These are phyloP conservation scores for Myxozyma geophila DNA, from an alignment of 805 yeast genomes.

Conservation along the genomic window DNA sequence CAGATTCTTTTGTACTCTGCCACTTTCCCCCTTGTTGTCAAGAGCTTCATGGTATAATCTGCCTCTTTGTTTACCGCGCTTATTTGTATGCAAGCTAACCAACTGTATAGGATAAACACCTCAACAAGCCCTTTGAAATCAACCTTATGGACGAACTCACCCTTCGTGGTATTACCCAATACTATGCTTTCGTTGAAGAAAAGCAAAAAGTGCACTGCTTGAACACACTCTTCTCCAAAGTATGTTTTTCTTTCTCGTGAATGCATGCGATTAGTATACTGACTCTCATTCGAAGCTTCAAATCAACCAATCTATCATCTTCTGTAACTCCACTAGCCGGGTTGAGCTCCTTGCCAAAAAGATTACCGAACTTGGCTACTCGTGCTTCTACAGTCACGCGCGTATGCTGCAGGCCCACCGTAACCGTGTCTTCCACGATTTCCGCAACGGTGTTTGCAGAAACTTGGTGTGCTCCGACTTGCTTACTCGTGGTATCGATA, in stretches of 20 bases:
- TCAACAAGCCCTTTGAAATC: constrained; percentile 90
- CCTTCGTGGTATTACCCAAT: constrained; percentile 93
- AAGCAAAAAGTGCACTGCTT: constrained; percentile 94
- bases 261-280: not conserved
- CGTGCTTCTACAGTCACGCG: constrained; percentile 96
- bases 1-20: constrained; percentile 92
- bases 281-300: constrained; percentile 53
- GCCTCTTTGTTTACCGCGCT: too few relatives aligned
- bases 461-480: constrained; percentile 96
- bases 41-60: constrained; percentile 68
- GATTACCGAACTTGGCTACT: constrained; percentile 93
- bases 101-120: constrained; percentile 60
- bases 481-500: constrained; percentile 97
- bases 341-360: constrained; percentile 95
- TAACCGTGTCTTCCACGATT: constrained; percentile 97
- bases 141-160: constrained; percentile 98
- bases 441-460: constrained; percentile 97
- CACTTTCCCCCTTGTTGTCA: constrained; percentile 93
- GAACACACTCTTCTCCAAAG: constrained; percentile 87
- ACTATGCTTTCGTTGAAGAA: constrained; percentile 98
- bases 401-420: constrained; percentile 97
- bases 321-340: constrained; percentile 95
- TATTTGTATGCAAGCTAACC: not conserved
- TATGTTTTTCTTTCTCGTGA: not conserved
- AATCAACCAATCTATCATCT: constrained; percentile 94